Evolutionary conservation across 495 filamentous ascomycete species (phyloP).

Genomic region (Penicillium fimorum): DNA sequence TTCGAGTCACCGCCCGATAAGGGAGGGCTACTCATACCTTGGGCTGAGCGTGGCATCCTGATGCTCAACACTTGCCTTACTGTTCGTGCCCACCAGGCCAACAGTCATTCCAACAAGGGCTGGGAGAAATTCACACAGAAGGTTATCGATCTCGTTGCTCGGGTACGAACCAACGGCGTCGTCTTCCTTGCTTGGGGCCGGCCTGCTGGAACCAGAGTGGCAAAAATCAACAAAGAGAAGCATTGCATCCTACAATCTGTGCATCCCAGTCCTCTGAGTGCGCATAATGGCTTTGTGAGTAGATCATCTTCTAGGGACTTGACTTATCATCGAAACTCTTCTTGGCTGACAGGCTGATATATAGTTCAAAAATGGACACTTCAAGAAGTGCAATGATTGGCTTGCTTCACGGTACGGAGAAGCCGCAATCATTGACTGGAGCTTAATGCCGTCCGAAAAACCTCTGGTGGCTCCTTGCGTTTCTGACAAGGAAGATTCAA

Average conservation of each 20-base stretch:
- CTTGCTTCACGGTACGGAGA: conserved; percentile 71
- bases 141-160: conserved; percentile 81
- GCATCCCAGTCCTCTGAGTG: conserved; percentile 90
- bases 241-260: conserved; percentile 81
- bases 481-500: conserved; percentile 24
- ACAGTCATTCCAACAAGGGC: conserved; percentile 75
- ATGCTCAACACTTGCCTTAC: conserved; percentile 92
- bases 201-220: conserved; percentile 72
- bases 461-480: conserved; percentile 10
- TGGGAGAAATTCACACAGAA: conserved; percentile 94
- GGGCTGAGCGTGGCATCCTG: conserved; percentile 89
- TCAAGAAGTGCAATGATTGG: conserved; percentile 88
- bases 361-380: conserved; percentile 85
- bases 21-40: conserved; percentile 79
- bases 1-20: conserved; percentile 74
- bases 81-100: conserved; percentile 81
- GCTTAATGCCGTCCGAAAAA: conserved; percentile 50
- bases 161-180: conserved; percentile 70
- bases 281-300: conserved; percentile 66
- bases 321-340: not conserved
- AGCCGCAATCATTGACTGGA: conserved; percentile 83
- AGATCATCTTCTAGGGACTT: not conserved
- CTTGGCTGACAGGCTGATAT: conserved; percentile 25
- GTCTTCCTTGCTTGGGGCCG: conserved; percentile 94
- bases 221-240: conserved; percentile 62